Base-by-base conservation (phyloP, 805 yeast species). In the Cyberlindnera euphorbiae region DNA sequence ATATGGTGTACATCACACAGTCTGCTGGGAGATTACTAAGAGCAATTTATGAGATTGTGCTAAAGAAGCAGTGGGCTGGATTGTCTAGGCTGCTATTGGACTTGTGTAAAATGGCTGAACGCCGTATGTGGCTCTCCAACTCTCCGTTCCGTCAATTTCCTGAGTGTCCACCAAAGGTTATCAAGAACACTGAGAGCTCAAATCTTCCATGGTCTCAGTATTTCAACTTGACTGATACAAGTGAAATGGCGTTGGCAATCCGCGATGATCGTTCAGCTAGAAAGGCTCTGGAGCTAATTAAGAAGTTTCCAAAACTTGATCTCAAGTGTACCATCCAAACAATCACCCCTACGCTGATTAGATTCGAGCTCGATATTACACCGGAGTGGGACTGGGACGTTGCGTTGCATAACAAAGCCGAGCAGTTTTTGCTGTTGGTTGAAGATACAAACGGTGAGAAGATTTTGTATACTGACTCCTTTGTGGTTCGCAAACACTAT, bases 1-100 rank as follows among this genome's bases (percentile, higher is more conserved):
- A 93, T 63, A 87, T 89, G 96, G 70, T 86, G 4, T 93, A 85
- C 55, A 77, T 93, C 27, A 83, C 93, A 0, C 97, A 93, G 58
- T 86, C 94, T 27, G 97, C 96, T 1, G 90, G 94, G 4, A 72
- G 99, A 53, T 59, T 93, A 26, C 66, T 89, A 38, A 64, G 97
- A 39, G 97, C 97, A 0, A 72, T 94, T 44, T 78, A 73, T 55
- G 96, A 90, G 53, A 75, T 93, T 23, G 73, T 84, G 8, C 47
- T 84, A 30, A 66, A 70, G 35, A 83, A 79, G 46, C 70, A 72
- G 9, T 88, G 95, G 94, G 70, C 96, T 0, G 55, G 65, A 15
- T 57, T 82, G 11, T 66, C 95, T 0, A 73, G 70, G 45, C 41
- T 61, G 2, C 53, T 82, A 2, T 66, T 88, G 10, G 77, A 77